Conservation (phyloP, 768 basidiomycete genomes). For the Termitomyces eurrhizus region DNA sequence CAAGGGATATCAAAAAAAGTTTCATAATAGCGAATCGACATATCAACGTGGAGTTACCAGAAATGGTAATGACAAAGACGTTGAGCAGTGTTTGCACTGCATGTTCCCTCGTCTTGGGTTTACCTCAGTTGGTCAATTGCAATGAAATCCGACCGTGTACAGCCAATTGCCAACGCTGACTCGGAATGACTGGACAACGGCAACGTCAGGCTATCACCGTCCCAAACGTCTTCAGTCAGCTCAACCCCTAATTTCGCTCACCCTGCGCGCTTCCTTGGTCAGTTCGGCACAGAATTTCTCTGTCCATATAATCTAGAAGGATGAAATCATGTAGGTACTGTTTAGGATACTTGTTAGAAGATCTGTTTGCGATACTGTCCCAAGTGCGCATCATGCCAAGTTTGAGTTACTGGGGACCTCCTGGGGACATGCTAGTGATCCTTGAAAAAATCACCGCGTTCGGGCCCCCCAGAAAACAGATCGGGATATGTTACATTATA, state of each 20-base stretch:
- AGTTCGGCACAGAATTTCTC: background rate
- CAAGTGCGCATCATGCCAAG: background rate
- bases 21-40: constrained; percentile 26
- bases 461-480: background rate
- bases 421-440: background rate
- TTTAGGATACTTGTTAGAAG: background rate
- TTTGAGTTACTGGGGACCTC: background rate
- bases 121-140: constrained; percentile 22
- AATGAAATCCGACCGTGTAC: constrained; percentile 16
- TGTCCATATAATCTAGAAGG: background rate
- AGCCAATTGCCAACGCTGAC: constrained; percentile 15
- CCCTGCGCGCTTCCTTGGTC: background rate
- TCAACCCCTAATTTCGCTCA: background rate
- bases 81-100: background rate
- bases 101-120: constrained; percentile 25
- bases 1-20: constrained; percentile 30
- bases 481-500: background rate
- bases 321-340: background rate
- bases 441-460: background rate
- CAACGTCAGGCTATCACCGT: background rate
- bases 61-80: constrained; percentile 12
- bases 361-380: background rate
- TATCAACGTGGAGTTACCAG: constrained; percentile 24
- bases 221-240: background rate
- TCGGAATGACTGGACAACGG: background rate